Evolutionary conservation across 371 early-diverging fungal genomes (phyloP).

Genomic region (Actinomucor elegans): DNA sequence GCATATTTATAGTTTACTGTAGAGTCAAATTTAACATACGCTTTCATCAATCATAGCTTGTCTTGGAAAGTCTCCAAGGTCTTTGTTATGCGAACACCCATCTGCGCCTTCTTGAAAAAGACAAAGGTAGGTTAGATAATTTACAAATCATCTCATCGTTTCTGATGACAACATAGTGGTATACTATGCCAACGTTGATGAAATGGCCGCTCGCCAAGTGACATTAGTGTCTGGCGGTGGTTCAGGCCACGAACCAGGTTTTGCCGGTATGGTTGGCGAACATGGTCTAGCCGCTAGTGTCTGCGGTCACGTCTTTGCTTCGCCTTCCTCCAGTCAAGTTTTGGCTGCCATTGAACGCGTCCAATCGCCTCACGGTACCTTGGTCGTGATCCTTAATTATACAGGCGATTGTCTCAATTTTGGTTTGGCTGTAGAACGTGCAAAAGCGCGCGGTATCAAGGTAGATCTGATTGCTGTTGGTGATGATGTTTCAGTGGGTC

Average conservation of each 20-base stretch:
- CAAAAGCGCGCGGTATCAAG: conserved; percentile 68
- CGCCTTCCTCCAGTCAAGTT: conserved; percentile 75
- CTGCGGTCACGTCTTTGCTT: conserved; percentile 84
- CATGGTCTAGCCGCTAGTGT: conserved; percentile 74
- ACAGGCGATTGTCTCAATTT: conserved; percentile 83
- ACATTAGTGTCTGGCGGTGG: conserved; percentile 83
- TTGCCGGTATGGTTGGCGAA: conserved; percentile 74
- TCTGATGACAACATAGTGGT: no score
- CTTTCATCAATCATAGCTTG: conserved; percentile 20
- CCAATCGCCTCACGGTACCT: conserved; percentile 64
- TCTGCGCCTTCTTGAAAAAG: conserved; percentile 28
- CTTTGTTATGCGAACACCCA: conserved; percentile 44
- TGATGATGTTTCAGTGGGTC: conserved; percentile 78
- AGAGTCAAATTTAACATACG: not conserved
- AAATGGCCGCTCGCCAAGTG: conserved; percentile 60
- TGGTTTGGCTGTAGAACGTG: conserved; percentile 78
- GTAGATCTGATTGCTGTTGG: conserved; percentile 75
- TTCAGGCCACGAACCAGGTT: conserved; percentile 84
- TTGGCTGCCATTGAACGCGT: conserved; percentile 66
- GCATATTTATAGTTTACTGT: not conserved
- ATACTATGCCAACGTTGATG: conserved; percentile 51
- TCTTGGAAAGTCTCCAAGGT: conserved; percentile 38
- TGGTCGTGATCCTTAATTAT: conserved; percentile 84
- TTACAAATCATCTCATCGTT: no score
- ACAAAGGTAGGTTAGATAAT: conserved; percentile 34